Evolutionary conservation across 805 yeast species (phyloP).

Genomic region (Ogataea haglerorum): DNA sequence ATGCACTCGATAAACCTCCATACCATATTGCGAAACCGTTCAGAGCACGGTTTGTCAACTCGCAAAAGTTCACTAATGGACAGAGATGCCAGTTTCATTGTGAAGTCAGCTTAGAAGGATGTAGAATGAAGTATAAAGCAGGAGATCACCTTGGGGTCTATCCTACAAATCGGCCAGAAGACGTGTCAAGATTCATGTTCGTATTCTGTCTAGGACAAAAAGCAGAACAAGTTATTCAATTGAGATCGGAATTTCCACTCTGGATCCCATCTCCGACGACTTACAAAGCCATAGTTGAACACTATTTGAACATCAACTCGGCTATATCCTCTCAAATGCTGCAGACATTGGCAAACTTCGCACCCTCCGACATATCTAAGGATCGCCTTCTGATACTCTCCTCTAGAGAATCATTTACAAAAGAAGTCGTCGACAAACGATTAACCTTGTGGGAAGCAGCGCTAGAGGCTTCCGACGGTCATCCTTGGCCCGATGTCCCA

Average conservation of each 20-base stretch:
- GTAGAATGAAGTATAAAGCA: constrained; percentile 74
- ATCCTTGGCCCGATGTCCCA: constrained; percentile 69
- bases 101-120: constrained; percentile 68
- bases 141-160: constrained; percentile 94
- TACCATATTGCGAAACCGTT: constrained; percentile 48
- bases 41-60: constrained; percentile 67
- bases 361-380: constrained; percentile 58
- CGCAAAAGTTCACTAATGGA: constrained; percentile 18
- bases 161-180: constrained; percentile 74
- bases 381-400: constrained; percentile 49
- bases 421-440: constrained; percentile 51
- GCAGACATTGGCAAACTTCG: constrained; percentile 63
- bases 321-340: constrained; percentile 82
- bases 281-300: constrained; percentile 68
- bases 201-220: constrained; percentile 55
- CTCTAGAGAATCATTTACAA: constrained; percentile 21
- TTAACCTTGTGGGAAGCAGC: constrained; percentile 71
- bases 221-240: constrained; percentile 48
- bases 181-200: constrained; percentile 57
- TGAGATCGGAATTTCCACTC: constrained; percentile 56
- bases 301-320: constrained; percentile 82
- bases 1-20: constrained; percentile 20
- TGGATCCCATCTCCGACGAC: constrained; percentile 72
- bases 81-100: constrained; percentile 75
- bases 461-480: constrained; percentile 50